Evolutionary conservation across 108 stramenopile species (phyloP).

Genomic region (Discostella pseudostelligera): DNA sequence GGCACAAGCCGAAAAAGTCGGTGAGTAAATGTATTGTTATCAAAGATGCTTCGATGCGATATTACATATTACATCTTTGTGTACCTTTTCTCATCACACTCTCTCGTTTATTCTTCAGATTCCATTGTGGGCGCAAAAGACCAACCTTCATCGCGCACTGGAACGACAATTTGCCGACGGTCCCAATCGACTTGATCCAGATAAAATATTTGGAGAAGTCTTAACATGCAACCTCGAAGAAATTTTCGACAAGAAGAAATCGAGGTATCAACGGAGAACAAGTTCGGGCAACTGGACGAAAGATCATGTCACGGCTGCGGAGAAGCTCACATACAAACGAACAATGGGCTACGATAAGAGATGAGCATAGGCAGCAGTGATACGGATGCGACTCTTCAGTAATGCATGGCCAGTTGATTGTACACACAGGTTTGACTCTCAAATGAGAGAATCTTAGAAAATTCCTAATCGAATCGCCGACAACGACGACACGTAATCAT

Average conservation of each 20-base stretch:
- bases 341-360: conserved; percentile 72
- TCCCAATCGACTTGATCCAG: conserved; percentile 70
- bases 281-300: conserved; percentile 87
- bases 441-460: too few relatives aligned
- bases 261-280: conserved; percentile 72
- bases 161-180: conserved; percentile 66
- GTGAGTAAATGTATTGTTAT: conserved; percentile 15
- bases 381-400: too few relatives aligned
- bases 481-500: too few relatives aligned
- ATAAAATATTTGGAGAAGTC: conserved; percentile 88
- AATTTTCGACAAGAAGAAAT: conserved; percentile 84
- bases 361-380: background rate
- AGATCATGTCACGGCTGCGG: conserved; percentile 76
- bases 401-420: background rate
- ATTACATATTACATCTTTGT: background rate
- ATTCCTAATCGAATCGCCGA: too few relatives aligned
- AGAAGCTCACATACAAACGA: conserved; percentile 83
- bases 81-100: background rate
- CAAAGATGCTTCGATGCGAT: background rate
- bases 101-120: conserved; percentile 13
- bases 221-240: conserved; percentile 85
- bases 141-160: conserved; percentile 67
- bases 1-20: conserved; percentile 56
- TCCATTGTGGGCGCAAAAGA: conserved; percentile 72
- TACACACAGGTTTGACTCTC: too few relatives aligned